phyloP scores from a whole-genome alignment of 1,139 yeast genomes.

The Blastobotrys apis region DNA sequence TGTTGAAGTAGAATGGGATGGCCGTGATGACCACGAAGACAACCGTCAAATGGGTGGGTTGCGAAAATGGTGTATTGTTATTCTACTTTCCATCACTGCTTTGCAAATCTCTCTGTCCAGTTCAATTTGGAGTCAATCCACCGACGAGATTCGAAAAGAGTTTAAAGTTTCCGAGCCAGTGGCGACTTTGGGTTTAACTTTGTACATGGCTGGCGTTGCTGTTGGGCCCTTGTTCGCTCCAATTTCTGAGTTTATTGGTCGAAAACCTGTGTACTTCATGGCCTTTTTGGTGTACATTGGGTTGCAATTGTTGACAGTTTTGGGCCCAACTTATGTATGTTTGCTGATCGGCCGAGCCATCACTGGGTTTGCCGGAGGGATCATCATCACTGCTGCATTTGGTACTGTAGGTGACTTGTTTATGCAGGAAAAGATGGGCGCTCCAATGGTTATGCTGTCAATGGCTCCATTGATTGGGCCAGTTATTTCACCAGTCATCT shows the following conservation, averaged over 20 bases:
- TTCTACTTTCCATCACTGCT: slow-evolving; percentile 6
- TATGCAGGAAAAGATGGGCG: slow-evolving; percentile 36
- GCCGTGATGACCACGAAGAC: slow-evolving; percentile 13
- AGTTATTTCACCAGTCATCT: slow-evolving; percentile 56
- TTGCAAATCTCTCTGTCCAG: slow-evolving; percentile 12
- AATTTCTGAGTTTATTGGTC: slow-evolving; percentile 57
- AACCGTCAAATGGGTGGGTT: slow-evolving; percentile 3
- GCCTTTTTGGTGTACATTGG: slow-evolving; percentile 42
- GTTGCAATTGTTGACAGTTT: slow-evolving; percentile 56
- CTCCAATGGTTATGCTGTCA: slow-evolving; percentile 61
- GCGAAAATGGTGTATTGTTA: slow-evolving; percentile 9
- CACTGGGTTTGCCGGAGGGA: slow-evolving; percentile 59
- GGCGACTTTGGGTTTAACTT: slow-evolving; percentile 51
- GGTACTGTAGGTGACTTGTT: slow-evolving; percentile 15
- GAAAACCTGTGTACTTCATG: slow-evolving; percentile 48
- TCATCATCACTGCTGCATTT: slow-evolving; percentile 25
- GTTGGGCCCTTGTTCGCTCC: slow-evolving; percentile 61
- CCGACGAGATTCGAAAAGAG: slow-evolving; percentile 3
- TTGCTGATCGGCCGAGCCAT: slow-evolving; percentile 54
- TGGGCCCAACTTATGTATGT: slow-evolving; percentile 9
- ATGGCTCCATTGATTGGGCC: slow-evolving; percentile 65
- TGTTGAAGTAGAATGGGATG: slow-evolving; percentile 15
- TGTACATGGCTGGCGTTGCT: slow-evolving; percentile 61
- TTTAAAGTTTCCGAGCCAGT: slow-evolving; percentile 5
- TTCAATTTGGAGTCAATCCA: slow-evolving; percentile 10